phyloP scores from a whole-genome alignment of 371 early-diverging fungal species.

The Mortierella sp. region DNA sequence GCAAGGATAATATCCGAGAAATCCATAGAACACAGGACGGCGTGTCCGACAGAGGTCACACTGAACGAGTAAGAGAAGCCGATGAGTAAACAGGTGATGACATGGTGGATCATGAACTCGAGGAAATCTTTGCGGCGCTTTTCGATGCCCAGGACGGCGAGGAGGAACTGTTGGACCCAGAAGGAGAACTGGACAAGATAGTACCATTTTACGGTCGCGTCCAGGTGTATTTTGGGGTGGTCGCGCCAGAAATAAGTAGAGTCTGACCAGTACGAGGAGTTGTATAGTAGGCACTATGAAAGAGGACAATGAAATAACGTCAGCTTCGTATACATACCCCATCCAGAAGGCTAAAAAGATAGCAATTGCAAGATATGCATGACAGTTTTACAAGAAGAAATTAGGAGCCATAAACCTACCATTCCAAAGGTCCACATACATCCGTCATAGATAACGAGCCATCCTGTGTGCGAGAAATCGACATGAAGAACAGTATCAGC shows the following conservation, averaged over 20 bases:
- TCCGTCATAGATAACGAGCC: constrained; percentile 67
- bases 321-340: not conserved
- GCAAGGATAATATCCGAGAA: constrained; percentile 86
- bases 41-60: constrained; percentile 87
- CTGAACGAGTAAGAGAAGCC: constrained; percentile 79
- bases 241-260: constrained; percentile 77
- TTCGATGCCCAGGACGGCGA: constrained; percentile 75
- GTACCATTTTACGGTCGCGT: constrained; percentile 76
- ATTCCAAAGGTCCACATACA: constrained; percentile 76
- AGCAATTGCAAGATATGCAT: not conserved
- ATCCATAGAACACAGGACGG: constrained; percentile 86
- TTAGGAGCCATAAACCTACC: too few species aligned
- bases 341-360: not conserved
- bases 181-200: constrained; percentile 87
- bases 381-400: not conserved
- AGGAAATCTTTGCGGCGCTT: constrained; percentile 84
- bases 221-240: constrained; percentile 75
- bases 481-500: constrained; percentile 62
- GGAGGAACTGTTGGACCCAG: constrained; percentile 84
- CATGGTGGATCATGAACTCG: constrained; percentile 87
- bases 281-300: constrained; percentile 68
- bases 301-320: constrained; percentile 9
- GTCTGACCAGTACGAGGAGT: constrained; percentile 80
- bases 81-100: constrained; percentile 81
- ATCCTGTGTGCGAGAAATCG: constrained; percentile 69